Evolutionary conservation across 331 rosid species (phyloP), one percentile per base, ranked within the genome.

Genomic region (Acacia pycnantha): DNA sequence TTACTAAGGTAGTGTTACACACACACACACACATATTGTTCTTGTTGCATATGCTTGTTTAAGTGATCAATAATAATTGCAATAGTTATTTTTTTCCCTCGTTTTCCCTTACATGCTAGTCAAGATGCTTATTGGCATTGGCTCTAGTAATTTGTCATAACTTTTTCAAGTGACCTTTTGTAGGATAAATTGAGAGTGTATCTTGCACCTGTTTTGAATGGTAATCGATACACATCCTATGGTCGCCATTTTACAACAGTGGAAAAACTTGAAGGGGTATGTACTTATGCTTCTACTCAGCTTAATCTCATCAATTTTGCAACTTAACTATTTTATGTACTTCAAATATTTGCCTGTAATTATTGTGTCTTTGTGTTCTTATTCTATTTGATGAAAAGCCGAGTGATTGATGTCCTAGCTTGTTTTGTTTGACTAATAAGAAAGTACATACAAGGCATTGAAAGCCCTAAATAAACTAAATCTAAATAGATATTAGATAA

Each of bases 191-290:
- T 92, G 74, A 90, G 41, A 82, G 91, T 90, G 19, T 91, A 92
- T 85, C 92, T 95, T 75, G 87, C 98, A 76, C 99, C 99, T 80
- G 89, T 91, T 85, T 81, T 91, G 9, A 13, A 82, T 56, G 99
- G 98, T 71, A 93, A 90, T 86, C 97, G 98, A 76, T 95, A 93
- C 93, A 83, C 99, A 14, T 95, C 99, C 54, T 92, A 81, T 58
- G 99, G 98, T 70, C 97, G 98, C 66, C 99, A 95, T 87, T 95
- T 95, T 79, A 95, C 97, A 3, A 90, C 88, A 82, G 75, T 86
- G 83, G 98, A 93, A 75, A 95, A 92, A 87, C 93, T 95, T 71
- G 90, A 86, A 87, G 89, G 91, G 98, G 98, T 95, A 90, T 71
- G 3, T 33, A 33, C 73, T 78, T 78, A 56, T 67, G 29, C 65